Percentiles rank a stretch among this genome's conserved stretches.
These are phyloP conservation scores for Waltergamsia citrina DNA, from an alignment of 2,329 filamentous ascomycete species.

Conservation along the genomic window DNA sequence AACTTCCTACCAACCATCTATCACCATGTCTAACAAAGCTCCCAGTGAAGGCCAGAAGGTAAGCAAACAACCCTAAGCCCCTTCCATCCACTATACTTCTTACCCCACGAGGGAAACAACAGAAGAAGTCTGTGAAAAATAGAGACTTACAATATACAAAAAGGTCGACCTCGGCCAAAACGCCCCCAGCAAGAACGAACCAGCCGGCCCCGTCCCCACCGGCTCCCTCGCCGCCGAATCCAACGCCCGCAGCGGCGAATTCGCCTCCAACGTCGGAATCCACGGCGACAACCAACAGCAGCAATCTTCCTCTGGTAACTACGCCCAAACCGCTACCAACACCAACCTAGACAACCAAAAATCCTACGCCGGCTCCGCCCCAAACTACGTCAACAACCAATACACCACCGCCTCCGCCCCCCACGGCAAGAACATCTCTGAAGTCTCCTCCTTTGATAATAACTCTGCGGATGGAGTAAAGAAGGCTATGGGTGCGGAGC, in stretches of 20 bases:
- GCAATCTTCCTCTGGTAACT: constrained; percentile 6
- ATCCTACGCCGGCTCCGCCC: constrained; percentile 17
- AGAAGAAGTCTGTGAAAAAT: too few relatives aligned
- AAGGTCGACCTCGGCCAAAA: constrained; percentile 37
- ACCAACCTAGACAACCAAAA: constrained; percentile 23
- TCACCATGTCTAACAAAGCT: constrained; percentile 7
- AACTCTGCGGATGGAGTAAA: constrained; percentile 22
- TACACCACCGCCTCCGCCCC: constrained; percentile 21
- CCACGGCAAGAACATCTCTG: constrained; percentile 33
- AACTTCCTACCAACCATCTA: constrained; percentile 2
- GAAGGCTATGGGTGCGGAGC: constrained; percentile 29
- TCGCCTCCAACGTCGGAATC: constrained; percentile 48
- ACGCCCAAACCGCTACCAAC: constrained; percentile 27
- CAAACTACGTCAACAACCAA: constrained; percentile 26
- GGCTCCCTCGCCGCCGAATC: constrained; percentile 76
- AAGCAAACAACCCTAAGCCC: not conserved
- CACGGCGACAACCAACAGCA: constrained; percentile 14
- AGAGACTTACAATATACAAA: constrained; percentile 7
- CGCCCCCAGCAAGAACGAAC: constrained; percentile 46
- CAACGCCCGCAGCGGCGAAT: constrained; percentile 45
- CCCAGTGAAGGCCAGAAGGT: constrained; percentile 8
- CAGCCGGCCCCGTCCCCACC: constrained; percentile 50
- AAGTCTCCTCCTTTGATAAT: constrained; percentile 26
- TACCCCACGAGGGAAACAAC: too few relatives aligned
- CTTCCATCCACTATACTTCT: not conserved